Percentiles rank a stretch among this genome's conserved stretches.
Evolutionary conservation across 2,329 filamentous ascomycete genomes (phyloP).

Genomic region (Fusarium longipes): DNA sequence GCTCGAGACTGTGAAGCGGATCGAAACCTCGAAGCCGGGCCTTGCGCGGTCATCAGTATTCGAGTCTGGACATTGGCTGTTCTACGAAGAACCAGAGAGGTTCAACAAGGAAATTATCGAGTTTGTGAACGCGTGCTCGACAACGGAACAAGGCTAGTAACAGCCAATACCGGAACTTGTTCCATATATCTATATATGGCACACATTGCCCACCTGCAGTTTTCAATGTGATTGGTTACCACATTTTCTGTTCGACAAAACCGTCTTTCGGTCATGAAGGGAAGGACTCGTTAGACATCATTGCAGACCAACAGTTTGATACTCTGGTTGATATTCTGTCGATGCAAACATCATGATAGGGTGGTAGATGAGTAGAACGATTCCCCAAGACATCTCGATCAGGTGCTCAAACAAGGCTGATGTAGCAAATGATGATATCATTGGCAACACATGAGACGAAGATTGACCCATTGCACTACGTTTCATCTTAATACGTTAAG

Average conservation of each 20-base stretch:
- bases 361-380: neutral
- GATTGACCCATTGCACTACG: constrained; percentile 22
- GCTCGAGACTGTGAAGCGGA: constrained; percentile 42
- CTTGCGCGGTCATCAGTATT: constrained; percentile 41
- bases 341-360: neutral
- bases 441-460: constrained; percentile 28
- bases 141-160: neutral
- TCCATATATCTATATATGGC: neutral
- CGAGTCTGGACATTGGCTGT: constrained; percentile 45
- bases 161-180: neutral
- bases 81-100: constrained; percentile 44
- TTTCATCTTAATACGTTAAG: constrained; percentile 22
- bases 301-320: neutral
- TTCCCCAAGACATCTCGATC: neutral
- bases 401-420: constrained; percentile 17
- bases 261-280: neutral
- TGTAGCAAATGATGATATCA: constrained; percentile 20
- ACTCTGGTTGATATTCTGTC: neutral
- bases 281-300: neutral
- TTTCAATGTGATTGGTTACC: neutral
- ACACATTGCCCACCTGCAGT: neutral
- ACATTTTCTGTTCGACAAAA: neutral
- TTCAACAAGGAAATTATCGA: constrained; percentile 44
- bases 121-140: constrained; percentile 34
- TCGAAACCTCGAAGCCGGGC: constrained; percentile 36